Evolutionary conservation across 106 monocot genomes (phyloP), one percentile per base, ranked within the genome.

Genomic region (Dioscorea dumetorum): DNA sequence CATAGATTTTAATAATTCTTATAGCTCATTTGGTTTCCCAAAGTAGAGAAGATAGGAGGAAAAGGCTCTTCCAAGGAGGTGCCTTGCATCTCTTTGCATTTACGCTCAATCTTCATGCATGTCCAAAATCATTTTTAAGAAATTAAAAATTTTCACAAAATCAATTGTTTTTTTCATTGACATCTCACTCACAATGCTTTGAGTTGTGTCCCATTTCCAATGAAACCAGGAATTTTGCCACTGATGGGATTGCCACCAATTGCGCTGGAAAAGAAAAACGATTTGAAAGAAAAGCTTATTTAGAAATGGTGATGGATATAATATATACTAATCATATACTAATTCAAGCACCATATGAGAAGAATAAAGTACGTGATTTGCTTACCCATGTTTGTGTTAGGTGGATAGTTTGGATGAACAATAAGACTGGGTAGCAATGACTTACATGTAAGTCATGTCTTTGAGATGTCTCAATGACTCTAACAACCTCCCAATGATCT

Each of bases 51-150:
- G 50, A 3, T 70, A 2, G 69, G 33, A 70, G 87, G 87, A 69
- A 88, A 78, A 3, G 87, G 78, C 0, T 83, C 87, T 48, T 81
- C 80, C 68, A 83, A 66, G 13, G 64, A 78, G n/a, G 87, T 87
- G 33, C 87, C 87, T 72, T 87, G 87, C 73, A 87, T 74, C 33
- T 83, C 67, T n/a, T 83, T 87, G 24, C 22, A 41, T 41, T 41
- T 41, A 41, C 2, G 41, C 10, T 10, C 41, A 5, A 8, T 6
- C 0, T 41, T 41, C 41, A 41, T 6, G 9, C 41, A 41, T 6
- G 9, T 41, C 41, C 6, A 8, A 8, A 8, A 8, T 41, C 41
- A 8, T 41, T 41, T 41, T 41, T 18, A 54, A 54, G n/a, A 54
- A 5, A 54, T 54, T 15, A 3, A 16, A 5, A 54, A 54, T 5